Evolutionary conservation across 768 basidiomycete genomes (phyloP), one percentile per base, ranked within the genome.

Genomic region (Coprinopsis marcescibilis): DNA sequence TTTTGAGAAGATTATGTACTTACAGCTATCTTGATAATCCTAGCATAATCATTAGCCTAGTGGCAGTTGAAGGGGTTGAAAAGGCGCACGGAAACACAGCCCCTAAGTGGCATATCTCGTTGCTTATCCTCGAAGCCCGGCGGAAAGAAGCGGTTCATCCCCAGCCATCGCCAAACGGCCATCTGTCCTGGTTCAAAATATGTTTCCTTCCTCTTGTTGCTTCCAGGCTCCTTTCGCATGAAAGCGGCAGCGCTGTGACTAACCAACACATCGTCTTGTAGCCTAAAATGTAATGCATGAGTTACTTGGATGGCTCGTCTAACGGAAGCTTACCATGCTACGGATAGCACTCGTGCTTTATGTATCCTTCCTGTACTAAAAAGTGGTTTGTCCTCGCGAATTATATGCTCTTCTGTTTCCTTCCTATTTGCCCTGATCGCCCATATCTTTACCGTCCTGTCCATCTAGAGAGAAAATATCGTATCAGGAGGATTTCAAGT

Each of bases 1-100:
- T 24, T 8, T 8, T 40, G 10, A 19, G 29, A 20, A 35, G 8
- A 20, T 20, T 32, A 23, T 35, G 25, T 3, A 57, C 81, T 58
- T 58, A 87, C 87, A 72, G 60, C 84, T 87, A 55, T 88, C 82
- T 55, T 80, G 81, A 57, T 80, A 88, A 59, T 89, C 87, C 85
- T 89, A 20, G 27, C 25, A 2, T 17, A 43, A 11, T 38, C 27
- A 39, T 45, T 4, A 41, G 26, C 19, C 23, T 43, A 23, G 7
- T n/a, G 11, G 2, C 5, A 35, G 24, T 15, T 8, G 25, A 10
- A 48, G 12, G 8, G 12, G 39, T n/a, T 3, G 13, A 42, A 8
- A 40, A 14, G 36, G 24, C 79, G 25, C 62, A 87, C 85, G 40
- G 80, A 79, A 39, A 76, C 71, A 50, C 78, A 79, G 15, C 82